Evolutionary conservation across 2,329 filamentous ascomycete species (phyloP), one percentile per base, ranked within the genome.

Genomic region (Pyricularia grisea): DNA sequence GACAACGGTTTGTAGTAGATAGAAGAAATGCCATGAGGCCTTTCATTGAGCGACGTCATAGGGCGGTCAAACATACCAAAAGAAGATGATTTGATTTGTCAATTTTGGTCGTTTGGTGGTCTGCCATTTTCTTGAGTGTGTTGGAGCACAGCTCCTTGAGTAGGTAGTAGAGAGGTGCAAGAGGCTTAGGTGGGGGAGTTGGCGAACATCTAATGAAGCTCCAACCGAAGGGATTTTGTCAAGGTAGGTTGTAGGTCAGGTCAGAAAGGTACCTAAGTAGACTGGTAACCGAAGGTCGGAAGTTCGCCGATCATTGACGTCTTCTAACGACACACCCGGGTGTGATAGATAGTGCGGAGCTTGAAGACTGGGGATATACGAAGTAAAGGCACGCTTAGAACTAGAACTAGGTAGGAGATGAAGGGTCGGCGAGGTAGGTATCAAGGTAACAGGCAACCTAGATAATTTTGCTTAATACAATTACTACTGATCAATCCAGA

Each of bases 21-120:
- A 36, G 42, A 50, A 50, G 42, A n/a, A 50, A 4, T 50, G 42
- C 42, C 42, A n/a, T 36, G 42, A n/a, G 17, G n/a, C 20, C 7
- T 2, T 50, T 50, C 17, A n/a, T 50, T n/a, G 5, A 50, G 17
- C 42, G 42, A 50, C 42, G 17, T 50, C 42, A 50, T 42, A 31
- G 27, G 30, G 17, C 64, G 31, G 30, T 9, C 30, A n/a, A 20
- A 14, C 83, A 74, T 83, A 91, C 90, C 68, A 94, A 87, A 70
- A 94, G 85, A 66, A 94, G 85, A 76, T 94, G 92, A 72, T 88
- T 88, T 74, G 89, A 88, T 73, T 92, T 89, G 75, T 92, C 90
- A 73, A 94, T 85, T 79, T 88, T 90, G 67, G 87, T 87, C 69
- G 87, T 86, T 74, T 85, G 83, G 74, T 84, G 81, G 76, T 88